A percentile compares a stretch with the other conserved stretches of the same genome.
phyloP scores from a whole-genome alignment of 768 basidiomycete species.

The Xanthoconium purpureum region DNA sequence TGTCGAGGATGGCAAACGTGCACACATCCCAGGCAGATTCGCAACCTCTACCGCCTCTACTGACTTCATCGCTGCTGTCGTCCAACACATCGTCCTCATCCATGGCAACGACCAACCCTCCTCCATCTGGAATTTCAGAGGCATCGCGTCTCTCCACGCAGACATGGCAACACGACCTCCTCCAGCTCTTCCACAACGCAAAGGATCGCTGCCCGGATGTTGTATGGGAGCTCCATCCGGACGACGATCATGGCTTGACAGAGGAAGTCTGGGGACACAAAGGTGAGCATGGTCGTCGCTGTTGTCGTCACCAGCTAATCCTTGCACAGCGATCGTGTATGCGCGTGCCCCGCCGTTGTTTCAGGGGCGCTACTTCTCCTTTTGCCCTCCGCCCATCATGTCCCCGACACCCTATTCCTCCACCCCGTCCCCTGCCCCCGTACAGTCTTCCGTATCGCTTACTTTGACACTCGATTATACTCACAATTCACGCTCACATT shows the following conservation, averaged over 20 bases:
- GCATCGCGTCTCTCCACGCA: slow-evolving; percentile 65
- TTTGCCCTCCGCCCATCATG: slow-evolving; percentile 54
- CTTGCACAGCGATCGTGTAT: slow-evolving; percentile 76
- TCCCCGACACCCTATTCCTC: slow-evolving; percentile 50
- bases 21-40: too few relatives aligned
- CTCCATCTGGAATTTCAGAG: slow-evolving; percentile 41
- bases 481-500: slow-evolving; percentile 43
- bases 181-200: slow-evolving; percentile 72
- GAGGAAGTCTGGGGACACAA: slow-evolving; percentile 90
- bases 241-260: slow-evolving; percentile 44
- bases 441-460: slow-evolving; percentile 62
- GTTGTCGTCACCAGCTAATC: not conserved
- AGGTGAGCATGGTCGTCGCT: slow-evolving; percentile 48
- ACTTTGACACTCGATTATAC: slow-evolving; percentile 43
- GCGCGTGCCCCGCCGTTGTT: slow-evolving; percentile 91
- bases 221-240: slow-evolving; percentile 78
- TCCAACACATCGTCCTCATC: slow-evolving; percentile 24
- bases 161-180: slow-evolving; percentile 78
- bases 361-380: slow-evolving; percentile 84
- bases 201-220: slow-evolving; percentile 95
- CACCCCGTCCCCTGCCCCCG: slow-evolving; percentile 50
- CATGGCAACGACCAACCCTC: slow-evolving; percentile 29
- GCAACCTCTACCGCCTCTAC: too few relatives aligned
- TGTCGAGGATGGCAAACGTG: too few relatives aligned
- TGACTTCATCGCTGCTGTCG: slow-evolving; percentile 16